Evolutionary conservation across 768 basidiomycete genomes (phyloP).

Genomic region (Termitomyces heimii): DNA sequence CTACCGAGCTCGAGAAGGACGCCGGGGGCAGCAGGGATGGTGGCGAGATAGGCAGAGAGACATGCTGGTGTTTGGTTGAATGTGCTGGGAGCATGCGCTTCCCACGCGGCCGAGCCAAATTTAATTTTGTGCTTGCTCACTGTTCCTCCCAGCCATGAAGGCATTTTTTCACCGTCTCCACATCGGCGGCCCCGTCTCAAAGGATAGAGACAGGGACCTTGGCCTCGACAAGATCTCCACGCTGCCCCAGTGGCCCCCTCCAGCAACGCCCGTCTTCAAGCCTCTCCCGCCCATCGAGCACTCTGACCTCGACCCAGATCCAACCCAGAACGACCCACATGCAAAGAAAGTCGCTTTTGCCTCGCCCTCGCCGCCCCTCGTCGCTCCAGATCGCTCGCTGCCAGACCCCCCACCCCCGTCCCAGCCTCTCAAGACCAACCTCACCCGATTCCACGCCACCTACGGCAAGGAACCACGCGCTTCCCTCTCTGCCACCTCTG

Average conservation of each 20-base stretch:
- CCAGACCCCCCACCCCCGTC: conserved; percentile 29
- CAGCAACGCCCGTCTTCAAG: conserved; percentile 42
- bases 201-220: conserved; percentile 55
- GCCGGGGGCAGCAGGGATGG: conserved; percentile 23
- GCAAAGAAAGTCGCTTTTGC: conserved; percentile 88
- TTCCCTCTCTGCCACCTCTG: conserved; percentile 58
- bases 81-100: conserved; percentile 11
- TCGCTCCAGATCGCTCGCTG: conserved; percentile 48
- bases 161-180: conserved; percentile 78
- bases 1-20: conserved; percentile 74
- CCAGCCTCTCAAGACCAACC: conserved; percentile 51
- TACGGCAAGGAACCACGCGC: conserved; percentile 68
- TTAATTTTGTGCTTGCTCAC: conserved; percentile 19
- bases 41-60: conserved; percentile 55
- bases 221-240: conserved; percentile 65
- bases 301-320: conserved; percentile 2
- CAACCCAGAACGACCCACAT: conserved; percentile 16
- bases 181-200: conserved; percentile 43
- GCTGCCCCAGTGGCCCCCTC: conserved; percentile 69
- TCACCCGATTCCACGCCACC: conserved; percentile 72
- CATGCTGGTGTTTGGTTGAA: conserved; percentile 24
- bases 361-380: conserved; percentile 71
- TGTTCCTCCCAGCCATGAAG: conserved; percentile 51
- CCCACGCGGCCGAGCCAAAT: conserved; percentile 17
- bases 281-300: conserved; percentile 47